Evolutionary conservation across 1,139 yeast genomes (phyloP), one percentile per base, ranked within the genome.

Genomic region (Suhomyces anneliseae): DNA sequence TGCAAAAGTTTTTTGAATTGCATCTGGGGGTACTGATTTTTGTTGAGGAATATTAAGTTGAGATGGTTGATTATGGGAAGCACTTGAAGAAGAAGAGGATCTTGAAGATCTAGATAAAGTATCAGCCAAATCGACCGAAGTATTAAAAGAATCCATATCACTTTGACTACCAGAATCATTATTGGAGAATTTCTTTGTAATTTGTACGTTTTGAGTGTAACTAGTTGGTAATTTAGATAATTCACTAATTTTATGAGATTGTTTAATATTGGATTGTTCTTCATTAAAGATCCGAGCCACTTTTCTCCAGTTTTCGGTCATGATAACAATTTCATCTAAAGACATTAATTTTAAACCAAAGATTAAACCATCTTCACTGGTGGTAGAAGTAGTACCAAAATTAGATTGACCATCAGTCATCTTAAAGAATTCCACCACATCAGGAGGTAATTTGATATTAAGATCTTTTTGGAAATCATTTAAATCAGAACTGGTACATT

Each of bases 1-100:
- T 2, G 97, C 93, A 68, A 88, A 92, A 1, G 81, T 82, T 3
- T 78, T 74, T 59, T 87, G 88, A 32, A 90, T 73, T 8, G 82
- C 68, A 6, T 83, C 83, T 14, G 89, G 88, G 6, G 98, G 98
- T 11, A 87, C 75, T 0, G 90, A 82, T 44, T 73, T 74, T 67
- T 90, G 97, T 40, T 60, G 64, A n/a, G 87, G 87, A 36, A 81
- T 62, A 7, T 48, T 43, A 8, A 49, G 40, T 8, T 40, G 47
- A 6, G 53, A 38, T 11, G 45, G 38, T 12, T 47, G 24, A 27
- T 46, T 26, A 26, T 42, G 12, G 14, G 47, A 29, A 10, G 40
- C 27, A 9, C 39, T 38, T 14, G 49, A 36, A 19, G 51, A 38
- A 12, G 47, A 43, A 8, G 44, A 39, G 6, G 49, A 39, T 10